phyloP scores from a whole-genome alignment of 768 basidiomycete species.

The Leccinum rimulosum region DNA sequence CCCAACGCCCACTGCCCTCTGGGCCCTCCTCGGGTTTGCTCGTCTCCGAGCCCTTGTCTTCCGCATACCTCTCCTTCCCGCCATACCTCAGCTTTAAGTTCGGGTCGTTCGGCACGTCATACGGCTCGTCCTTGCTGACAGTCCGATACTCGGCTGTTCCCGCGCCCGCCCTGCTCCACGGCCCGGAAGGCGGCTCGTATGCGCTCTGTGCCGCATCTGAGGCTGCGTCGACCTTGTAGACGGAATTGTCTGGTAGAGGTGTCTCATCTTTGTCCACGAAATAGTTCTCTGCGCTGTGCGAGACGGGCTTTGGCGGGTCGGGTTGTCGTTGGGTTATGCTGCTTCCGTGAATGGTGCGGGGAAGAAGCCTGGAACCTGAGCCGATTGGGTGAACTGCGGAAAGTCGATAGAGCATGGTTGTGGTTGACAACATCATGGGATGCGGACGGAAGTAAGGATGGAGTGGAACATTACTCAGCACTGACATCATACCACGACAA shows the following conservation, averaged over 20 bases:
- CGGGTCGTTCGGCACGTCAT: slow-evolving; percentile 12
- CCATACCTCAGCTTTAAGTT: slow-evolving; percentile 23
- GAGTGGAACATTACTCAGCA: background rate
- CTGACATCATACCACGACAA: slow-evolving; percentile 10
- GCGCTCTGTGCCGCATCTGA: slow-evolving; percentile 47
- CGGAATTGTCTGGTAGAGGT: slow-evolving; percentile 38
- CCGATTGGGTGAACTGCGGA: background rate
- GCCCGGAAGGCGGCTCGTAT: slow-evolving; percentile 47
- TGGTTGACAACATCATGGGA: slow-evolving; percentile 7
- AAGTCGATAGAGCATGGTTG: slow-evolving; percentile 4
- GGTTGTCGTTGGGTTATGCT: background rate
- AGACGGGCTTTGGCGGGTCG: slow-evolving; percentile 5
- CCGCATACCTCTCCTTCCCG: slow-evolving; percentile 12
- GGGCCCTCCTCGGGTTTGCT: slow-evolving; percentile 37
- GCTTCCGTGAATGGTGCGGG: slow-evolving; percentile 7
- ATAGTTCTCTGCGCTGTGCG: slow-evolving; percentile 43
- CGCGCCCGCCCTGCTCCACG: slow-evolving; percentile 42
- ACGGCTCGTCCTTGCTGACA: slow-evolving; percentile 25
- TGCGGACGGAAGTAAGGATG: background rate
- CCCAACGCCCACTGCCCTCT: slow-evolving; percentile 35
- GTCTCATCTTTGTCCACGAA: slow-evolving; percentile 47
- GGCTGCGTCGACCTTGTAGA: slow-evolving; percentile 46
- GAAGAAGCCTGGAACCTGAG: background rate
- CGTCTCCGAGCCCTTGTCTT: slow-evolving; percentile 34
- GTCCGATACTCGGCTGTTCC: slow-evolving; percentile 31